Evolutionary conservation across 345 rosid genomes (phyloP).

Genomic region (Pistacia atlantica): DNA sequence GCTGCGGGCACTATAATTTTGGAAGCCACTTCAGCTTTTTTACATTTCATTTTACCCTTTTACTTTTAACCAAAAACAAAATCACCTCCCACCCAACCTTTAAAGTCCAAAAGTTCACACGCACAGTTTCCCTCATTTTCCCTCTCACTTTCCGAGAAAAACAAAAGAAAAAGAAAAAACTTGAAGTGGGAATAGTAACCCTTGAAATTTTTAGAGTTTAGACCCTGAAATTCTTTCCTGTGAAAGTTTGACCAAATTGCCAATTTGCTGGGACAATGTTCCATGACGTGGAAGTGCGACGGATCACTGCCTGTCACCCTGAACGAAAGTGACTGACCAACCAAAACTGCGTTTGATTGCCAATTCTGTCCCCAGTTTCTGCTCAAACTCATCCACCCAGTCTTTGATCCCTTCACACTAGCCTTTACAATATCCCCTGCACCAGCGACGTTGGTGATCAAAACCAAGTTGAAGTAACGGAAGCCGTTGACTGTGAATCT

Average conservation of each 20-base stretch:
- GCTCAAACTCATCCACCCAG: constrained; percentile 65
- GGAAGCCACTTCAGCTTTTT: constrained; percentile 45
- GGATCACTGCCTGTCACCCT: constrained; percentile 54
- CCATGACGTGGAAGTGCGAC: constrained; percentile 49
- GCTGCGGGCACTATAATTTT: constrained; percentile 42
- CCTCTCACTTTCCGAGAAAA: constrained; percentile 10
- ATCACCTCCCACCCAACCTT: neutral
- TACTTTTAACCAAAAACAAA: neutral
- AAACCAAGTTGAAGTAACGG: constrained; percentile 70
- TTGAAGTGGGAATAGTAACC: neutral
- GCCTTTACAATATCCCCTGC: constrained; percentile 61
- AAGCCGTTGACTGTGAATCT: constrained; percentile 72
- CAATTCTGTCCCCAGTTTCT: constrained; percentile 84
- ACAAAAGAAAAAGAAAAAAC: constrained; percentile 3
- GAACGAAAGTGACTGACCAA: constrained; percentile 58
- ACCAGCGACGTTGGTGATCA: constrained; percentile 70
- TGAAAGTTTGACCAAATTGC: constrained; percentile 65
- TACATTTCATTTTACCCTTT: neutral
- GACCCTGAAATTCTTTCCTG: constrained; percentile 59
- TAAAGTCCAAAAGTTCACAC: constrained; percentile 18
- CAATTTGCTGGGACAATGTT: constrained; percentile 49
- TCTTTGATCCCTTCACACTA: constrained; percentile 53
- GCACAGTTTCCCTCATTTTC: constrained; percentile 18
- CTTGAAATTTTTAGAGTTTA: constrained; percentile 5
- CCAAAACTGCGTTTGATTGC: constrained; percentile 62